Conservation (phyloP, 768 basidiomycete species). For the Podaxis rugospora region DNA sequence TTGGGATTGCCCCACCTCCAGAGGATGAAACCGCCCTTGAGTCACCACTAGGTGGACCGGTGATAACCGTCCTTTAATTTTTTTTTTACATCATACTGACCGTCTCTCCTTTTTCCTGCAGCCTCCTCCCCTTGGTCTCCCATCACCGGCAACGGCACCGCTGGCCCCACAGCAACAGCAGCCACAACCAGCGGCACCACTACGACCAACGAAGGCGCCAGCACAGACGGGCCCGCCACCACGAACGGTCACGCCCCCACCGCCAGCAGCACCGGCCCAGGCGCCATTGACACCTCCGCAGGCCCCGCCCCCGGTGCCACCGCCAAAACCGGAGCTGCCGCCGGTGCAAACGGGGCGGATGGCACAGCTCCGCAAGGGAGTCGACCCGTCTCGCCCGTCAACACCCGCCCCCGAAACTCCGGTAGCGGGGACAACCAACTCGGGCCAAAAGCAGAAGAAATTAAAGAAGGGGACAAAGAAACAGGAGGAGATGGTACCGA, state of each 20-base stretch:
- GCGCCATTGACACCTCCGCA: conserved; percentile 7
- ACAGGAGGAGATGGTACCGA: conserved; percentile 7
- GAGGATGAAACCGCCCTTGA: conserved; percentile 6
- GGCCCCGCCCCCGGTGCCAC: conserved; percentile 6
- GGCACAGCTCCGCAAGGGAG: not conserved
- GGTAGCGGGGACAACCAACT: not conserved
- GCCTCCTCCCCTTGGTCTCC: not conserved
- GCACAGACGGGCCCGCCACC: conserved; percentile 9
- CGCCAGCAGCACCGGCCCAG: conserved; percentile 8
- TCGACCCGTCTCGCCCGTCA: conserved; percentile 9
- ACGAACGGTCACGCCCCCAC: conserved; percentile 8
- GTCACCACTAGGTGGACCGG: conserved; percentile 31
- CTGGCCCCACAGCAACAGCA: not conserved
- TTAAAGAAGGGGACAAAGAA: conserved; percentile 10
- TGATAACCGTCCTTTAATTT: conserved; percentile 16
- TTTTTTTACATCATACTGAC: conserved; percentile 13
- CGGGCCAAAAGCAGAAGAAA: not conserved
- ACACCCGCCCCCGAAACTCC: conserved; percentile 4
- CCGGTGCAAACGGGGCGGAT: conserved; percentile 6
- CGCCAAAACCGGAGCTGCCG: conserved; percentile 10
- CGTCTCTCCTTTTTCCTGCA: conserved; percentile 13
- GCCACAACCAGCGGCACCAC: conserved; percentile 5
- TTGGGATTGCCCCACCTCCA: conserved; percentile 21
- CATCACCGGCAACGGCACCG: conserved; percentile 2
- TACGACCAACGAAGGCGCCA: conserved; percentile 12